Evolutionary conservation across 345 rosid species (phyloP).

Genomic region (Mercurialis annua): DNA sequence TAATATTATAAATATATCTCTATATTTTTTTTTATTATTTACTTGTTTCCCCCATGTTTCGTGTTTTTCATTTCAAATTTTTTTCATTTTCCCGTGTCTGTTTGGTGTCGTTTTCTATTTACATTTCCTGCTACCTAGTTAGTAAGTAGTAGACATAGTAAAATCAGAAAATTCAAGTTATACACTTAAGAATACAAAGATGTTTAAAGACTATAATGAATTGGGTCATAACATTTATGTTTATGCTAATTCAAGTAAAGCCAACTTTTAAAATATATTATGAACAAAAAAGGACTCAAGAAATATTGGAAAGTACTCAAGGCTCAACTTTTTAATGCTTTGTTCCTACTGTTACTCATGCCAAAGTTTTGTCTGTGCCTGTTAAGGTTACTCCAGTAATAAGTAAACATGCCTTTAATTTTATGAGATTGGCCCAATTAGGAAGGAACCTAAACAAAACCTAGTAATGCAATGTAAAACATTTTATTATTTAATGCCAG

Average conservation of each 20-base stretch:
- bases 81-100: no score
- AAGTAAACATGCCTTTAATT: constrained; percentile 19
- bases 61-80: no score
- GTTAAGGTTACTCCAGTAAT: constrained; percentile 18
- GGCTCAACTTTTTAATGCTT: constrained; percentile 24
- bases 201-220: no score
- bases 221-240: no score
- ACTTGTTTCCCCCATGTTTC: no score
- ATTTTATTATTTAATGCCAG: neutral
- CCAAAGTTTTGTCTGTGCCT: constrained; percentile 22
- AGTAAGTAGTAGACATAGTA: neutral
- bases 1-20: no score
- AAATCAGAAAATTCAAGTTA: neutral
- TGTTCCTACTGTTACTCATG: constrained; percentile 23
- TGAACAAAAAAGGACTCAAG: neutral
- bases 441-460: constrained; percentile 16
- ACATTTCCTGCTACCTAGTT: no score
- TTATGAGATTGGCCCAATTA: constrained; percentile 21
- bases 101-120: no score
- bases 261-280: neutral
- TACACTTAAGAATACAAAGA: no score
- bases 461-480: neutral
- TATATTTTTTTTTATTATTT: no score
- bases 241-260: no score
- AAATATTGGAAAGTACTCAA: constrained; percentile 20